Base-by-base conservation (phyloP, 2,329 filamentous ascomycete genomes). In the Beauveria medogensis region DNA sequence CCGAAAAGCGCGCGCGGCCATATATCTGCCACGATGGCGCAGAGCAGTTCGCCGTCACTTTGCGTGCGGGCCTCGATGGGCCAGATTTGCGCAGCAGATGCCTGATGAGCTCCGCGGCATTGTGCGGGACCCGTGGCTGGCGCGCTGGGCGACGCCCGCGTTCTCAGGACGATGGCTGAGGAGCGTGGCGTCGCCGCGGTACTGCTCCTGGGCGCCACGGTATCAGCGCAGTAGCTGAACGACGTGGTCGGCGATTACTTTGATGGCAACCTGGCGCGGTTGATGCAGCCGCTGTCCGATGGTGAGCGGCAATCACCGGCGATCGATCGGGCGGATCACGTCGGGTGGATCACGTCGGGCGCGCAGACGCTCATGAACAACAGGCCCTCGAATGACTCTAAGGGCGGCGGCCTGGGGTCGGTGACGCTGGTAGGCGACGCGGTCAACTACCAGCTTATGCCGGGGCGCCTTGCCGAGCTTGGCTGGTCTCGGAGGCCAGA, bases 151-250 rank as follows among this genome's bases (percentile, higher is more conserved):
- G 14, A 70, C 80, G 63, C 81, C 80, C 0, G 62, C 69, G 4
- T 84, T 82, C 64, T 75, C 26, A 84, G 80, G 0, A 83, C 80
- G 0, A 78, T 73, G 0, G 62, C 70, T 2, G 64, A 64, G 1
- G 80, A 83, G 65, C 65, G 66, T 10, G 66, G 75, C 2, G 72
- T 76, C 1, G 75, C 76, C 0, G 68, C 74, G 0, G 69, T 82
- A 10, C 47, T 80, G 6, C 77, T 82, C 72, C 81, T 82, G 77
- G 77, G 74, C 5, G 67, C 73, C 0, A 66, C 80, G 69, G 74
- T 80, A 64, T 70, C 74, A 20, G 82, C 22, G 46, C 46, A 6
- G 24, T 22, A 5, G 10, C 46, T 6, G 22, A 47, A 22, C 10
- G 22, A 5, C 16, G 22, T 12, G 22, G 46, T 20, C 44, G 12